Base-by-base conservation (phyloP, 2,329 filamentous ascomycete species). In the Didymella pinodella region DNA sequence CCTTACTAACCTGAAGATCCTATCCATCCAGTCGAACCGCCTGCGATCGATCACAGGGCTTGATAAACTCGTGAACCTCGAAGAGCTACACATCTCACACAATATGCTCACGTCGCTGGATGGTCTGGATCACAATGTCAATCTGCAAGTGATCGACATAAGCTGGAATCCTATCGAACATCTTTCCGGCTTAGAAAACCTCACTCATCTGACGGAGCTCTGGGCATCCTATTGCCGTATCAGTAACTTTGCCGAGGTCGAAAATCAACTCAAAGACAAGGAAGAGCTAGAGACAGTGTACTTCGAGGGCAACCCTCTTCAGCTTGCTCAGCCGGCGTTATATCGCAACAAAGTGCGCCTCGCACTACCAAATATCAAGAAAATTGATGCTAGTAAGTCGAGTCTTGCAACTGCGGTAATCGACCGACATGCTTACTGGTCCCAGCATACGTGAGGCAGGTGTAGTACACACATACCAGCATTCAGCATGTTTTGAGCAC, bases 71-170 rank as follows among this genome's bases (percentile, higher is more conserved):
- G 84, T 86, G 4, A 86, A 87, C 48, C 88, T 99, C 0, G 92
- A 97, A 78, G 95, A 99, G 78, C 85, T 99, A 12, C 97, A 99
- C 79, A 90, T 98, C 66, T 96, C 93, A 5, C 92, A 99, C 82
- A 99, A 99, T 76, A 87, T 90, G n/a, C 84, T 99, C 46, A 88
- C 88, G 18, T 86, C 88, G 1, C 84, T 98, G 11, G 84, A 87
- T 2, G 93, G 93, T 0, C 83, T 98, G 2, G 68, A 73, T 12
- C 52, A 65, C 53, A 77, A 73, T 59, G 69, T 62, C 25, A 73
- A 73, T 47, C 85, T 99, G 38, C 88, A 87, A 32, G 87, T 94
- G 7, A 82, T 99, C 45, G 95, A 99, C 74, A 89, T 99, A 62
- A 93, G 91, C 62, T 92, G 92, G 77, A 99, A 99, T 77, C 86